A percentile compares a stretch with the other conserved stretches of the same genome.
phyloP scores from a whole-genome alignment of 805 yeast genomes.

The Tetrapisispora namnaoensis region DNA sequence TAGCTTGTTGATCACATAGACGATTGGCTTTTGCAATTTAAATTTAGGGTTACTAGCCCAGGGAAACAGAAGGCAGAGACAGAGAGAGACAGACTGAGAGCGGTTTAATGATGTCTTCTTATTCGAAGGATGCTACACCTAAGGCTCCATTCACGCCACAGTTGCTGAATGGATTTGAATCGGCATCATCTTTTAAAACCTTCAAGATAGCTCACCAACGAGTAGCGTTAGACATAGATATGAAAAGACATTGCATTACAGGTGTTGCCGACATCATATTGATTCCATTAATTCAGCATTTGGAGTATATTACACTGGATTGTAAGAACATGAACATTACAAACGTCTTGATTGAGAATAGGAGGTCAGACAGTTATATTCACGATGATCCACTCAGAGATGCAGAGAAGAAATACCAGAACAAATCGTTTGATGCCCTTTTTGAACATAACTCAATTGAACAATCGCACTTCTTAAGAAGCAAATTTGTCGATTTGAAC shows the following conservation, averaged over 20 bases:
- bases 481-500: constrained; percentile 24
- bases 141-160: constrained; percentile 9
- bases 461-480: constrained; percentile 27
- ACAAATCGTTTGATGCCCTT: constrained; percentile 9
- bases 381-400: constrained; percentile 24
- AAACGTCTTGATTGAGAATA: constrained; percentile 54
- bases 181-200: constrained; percentile 13
- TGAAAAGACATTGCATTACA: constrained; percentile 43
- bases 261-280: constrained; percentile 82
- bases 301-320: constrained; percentile 60
- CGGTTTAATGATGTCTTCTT: constrained; percentile 8
- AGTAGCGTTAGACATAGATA: constrained; percentile 69
- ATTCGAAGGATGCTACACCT: constrained; percentile 21
- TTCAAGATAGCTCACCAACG: constrained; percentile 78
- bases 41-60: too few species aligned
- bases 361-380: constrained; percentile 31
- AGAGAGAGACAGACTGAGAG: too few species aligned
- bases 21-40: too few species aligned
- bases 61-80: too few species aligned
- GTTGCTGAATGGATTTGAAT: constrained; percentile 4
- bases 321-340: constrained; percentile 65
- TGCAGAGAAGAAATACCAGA: constrained; percentile 11
- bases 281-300: constrained; percentile 51
- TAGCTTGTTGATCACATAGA: too few species aligned
- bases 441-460: constrained; percentile 22